These are phyloP conservation scores for Umbelopsis isabellina DNA, from an alignment of 192 early-diverging fungal genomes.

Conservation along the genomic window DNA sequence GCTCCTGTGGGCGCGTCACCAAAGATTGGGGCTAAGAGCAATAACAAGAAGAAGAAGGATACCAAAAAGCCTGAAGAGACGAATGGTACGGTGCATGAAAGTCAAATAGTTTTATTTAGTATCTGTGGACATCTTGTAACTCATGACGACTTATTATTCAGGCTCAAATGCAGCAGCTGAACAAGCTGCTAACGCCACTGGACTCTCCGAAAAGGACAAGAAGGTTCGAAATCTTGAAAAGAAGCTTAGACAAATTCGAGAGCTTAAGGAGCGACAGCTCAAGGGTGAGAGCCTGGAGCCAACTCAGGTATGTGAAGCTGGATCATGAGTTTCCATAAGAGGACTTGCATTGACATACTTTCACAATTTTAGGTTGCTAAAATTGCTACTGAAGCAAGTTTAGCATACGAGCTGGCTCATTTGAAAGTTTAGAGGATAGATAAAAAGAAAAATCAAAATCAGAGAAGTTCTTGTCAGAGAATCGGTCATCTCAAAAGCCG, in stretches of 20 bases:
- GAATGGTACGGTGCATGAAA: neutral
- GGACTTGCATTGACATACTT: neutral
- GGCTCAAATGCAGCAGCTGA: slow-evolving; percentile 23
- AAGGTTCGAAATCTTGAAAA: slow-evolving; percentile 86
- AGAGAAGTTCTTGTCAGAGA: too few species aligned
- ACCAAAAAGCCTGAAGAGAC: slow-evolving; percentile 35
- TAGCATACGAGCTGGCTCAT: slow-evolving; percentile 2
- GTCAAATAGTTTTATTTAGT: slow-evolving; percentile 22
- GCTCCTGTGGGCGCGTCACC: slow-evolving; percentile 13
- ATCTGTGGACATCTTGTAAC: neutral
- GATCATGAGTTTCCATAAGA: neutral
- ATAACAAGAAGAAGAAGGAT: slow-evolving; percentile 57
- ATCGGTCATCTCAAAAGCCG: too few species aligned
- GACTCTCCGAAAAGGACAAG: slow-evolving; percentile 77
- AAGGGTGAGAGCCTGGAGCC: slow-evolving; percentile 82
- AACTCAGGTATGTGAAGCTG: slow-evolving; percentile 61
- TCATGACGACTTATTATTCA: neutral
- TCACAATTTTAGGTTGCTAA: neutral
- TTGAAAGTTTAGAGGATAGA: slow-evolving; percentile 4
- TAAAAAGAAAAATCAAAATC: neutral
- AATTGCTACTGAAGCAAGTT: slow-evolving; percentile 13
- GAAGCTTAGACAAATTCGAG: slow-evolving; percentile 90
- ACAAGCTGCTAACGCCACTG: slow-evolving; percentile 33
- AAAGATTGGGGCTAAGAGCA: slow-evolving; percentile 1
- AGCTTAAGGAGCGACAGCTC: slow-evolving; percentile 77